A percentile compares a stretch with the other conserved stretches of the same genome.
phyloP scores from a whole-genome alignment of 2,329 filamentous ascomycete genomes.

The Talaromyces sp. region DNA sequence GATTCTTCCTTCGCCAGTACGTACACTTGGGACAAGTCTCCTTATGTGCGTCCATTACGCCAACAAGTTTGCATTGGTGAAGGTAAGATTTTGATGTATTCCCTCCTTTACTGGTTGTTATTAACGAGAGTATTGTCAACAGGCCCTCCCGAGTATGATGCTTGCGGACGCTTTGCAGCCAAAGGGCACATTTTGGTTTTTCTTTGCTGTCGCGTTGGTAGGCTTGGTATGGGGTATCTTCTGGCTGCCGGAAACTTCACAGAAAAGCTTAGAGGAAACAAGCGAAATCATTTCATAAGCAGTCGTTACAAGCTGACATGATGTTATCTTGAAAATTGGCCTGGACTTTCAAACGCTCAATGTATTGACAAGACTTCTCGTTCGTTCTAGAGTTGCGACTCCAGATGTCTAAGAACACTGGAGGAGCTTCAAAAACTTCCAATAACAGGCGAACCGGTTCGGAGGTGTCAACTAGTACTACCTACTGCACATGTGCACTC shows the following conservation, averaged over 20 bases:
- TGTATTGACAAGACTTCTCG: too few relatives aligned
- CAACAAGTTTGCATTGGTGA: neutral
- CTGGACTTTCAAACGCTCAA: too few relatives aligned
- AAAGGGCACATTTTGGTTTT: constrained; percentile 8
- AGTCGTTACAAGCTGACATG: too few relatives aligned
- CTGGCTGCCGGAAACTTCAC: constrained; percentile 3
- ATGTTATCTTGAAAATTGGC: too few relatives aligned
- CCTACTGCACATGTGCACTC: too few relatives aligned
- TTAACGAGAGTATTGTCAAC: neutral
- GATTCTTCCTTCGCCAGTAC: constrained; percentile 2
- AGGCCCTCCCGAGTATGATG: constrained; percentile 5
- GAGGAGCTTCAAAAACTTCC: too few relatives aligned
- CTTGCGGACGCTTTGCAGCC: neutral
- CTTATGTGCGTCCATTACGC: constrained; percentile 5
- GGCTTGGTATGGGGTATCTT: constrained; percentile 5
- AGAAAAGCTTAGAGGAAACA: neutral
- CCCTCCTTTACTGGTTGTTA: neutral
- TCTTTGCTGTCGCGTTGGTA: constrained; percentile 1
- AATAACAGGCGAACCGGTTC: too few relatives aligned
- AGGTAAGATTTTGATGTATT: neutral
- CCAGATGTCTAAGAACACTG: too few relatives aligned
- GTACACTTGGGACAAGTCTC: constrained; percentile 1
- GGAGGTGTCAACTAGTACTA: too few relatives aligned
- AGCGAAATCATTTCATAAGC: neutral
- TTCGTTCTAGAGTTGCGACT: too few relatives aligned